Evolutionary conservation across 2,329 filamentous ascomycete genomes (phyloP).

Genomic region (Mollisiaceae sp.): DNA sequence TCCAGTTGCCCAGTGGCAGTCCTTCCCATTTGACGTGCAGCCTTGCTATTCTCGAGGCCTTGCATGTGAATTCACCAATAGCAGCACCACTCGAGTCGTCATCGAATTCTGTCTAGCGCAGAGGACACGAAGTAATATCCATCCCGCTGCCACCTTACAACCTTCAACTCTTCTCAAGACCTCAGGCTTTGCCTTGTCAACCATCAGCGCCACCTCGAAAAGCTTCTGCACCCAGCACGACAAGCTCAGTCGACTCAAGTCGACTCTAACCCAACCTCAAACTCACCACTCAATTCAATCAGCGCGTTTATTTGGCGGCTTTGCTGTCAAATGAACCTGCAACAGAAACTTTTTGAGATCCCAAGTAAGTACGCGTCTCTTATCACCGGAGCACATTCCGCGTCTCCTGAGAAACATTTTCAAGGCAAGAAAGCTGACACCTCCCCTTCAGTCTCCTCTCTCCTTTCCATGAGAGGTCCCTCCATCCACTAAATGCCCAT

Average conservation of each 20-base stretch:
- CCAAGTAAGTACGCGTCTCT: constrained; percentile 30
- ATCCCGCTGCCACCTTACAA: constrained; percentile 18
- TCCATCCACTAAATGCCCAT: constrained; percentile 86
- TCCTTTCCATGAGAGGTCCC: constrained; percentile 63
- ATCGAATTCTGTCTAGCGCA: constrained; percentile 31
- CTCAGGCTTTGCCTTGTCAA: constrained; percentile 29
- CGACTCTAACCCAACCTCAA: constrained; percentile 24
- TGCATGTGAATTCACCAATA: constrained; percentile 32
- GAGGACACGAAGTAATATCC: constrained; percentile 30
- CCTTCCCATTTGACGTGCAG: neutral
- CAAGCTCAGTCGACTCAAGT: constrained; percentile 27
- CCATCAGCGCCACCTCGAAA: constrained; percentile 10
- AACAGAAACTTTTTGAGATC: constrained; percentile 46
- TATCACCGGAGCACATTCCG: neutral
- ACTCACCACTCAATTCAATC: constrained; percentile 41
- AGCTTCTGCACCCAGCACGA: neutral
- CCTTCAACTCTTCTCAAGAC: constrained; percentile 20
- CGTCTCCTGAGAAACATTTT: neutral
- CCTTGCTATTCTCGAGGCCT: neutral
- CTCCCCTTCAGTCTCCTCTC: constrained; percentile 38
- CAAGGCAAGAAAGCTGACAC: constrained; percentile 24
- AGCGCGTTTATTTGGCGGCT: constrained; percentile 94
- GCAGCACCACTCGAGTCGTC: constrained; percentile 33
- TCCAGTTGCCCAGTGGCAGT: constrained; percentile 8
- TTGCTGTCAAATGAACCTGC: constrained; percentile 99